A percentile compares a stretch with the other conserved stretches of the same genome.
phyloP scores from a whole-genome alignment of 1,284 basidiomycete genomes.

The Grifola frondosa region DNA sequence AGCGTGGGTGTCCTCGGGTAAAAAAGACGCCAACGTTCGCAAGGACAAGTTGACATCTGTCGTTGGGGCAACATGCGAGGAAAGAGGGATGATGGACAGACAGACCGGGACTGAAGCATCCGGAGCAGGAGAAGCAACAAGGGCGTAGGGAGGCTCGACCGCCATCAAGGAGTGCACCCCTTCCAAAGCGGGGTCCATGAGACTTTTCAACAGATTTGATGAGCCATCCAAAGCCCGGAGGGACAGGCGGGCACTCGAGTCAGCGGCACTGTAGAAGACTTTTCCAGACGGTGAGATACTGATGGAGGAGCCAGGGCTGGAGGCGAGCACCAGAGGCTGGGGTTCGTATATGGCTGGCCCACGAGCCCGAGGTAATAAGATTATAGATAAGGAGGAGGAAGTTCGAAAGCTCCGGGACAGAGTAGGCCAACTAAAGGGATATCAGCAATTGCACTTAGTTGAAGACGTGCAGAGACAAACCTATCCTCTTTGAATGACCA shows the following conservation, averaged over 20 bases:
- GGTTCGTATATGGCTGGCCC: constrained; percentile 8
- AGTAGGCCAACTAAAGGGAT: constrained; percentile 16
- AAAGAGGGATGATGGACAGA: no score
- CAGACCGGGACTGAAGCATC: no score
- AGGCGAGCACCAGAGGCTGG: constrained; percentile 13
- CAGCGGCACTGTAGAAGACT: constrained; percentile 10
- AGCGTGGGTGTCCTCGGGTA: no score
- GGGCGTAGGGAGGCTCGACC: no score
- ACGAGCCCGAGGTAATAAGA: constrained; percentile 16
- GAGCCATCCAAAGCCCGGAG: constrained; percentile 12
- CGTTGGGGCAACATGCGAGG: no score
- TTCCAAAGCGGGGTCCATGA: constrained; percentile 7
- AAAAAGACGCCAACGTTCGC: no score
- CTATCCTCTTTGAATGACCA: constrained; percentile 26
- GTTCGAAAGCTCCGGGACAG: constrained; percentile 7
- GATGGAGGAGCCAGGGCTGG: constrained; percentile 12
- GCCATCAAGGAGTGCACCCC: no score
- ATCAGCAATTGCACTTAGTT: neutral
- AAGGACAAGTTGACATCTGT: no score
- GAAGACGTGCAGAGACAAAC: constrained; percentile 12
- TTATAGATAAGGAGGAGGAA: constrained; percentile 7
- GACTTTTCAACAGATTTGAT: constrained; percentile 7
- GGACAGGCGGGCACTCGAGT: constrained; percentile 5
- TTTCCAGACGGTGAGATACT: constrained; percentile 10
- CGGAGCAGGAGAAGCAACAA: no score